phyloP scores from a whole-genome alignment of 2,329 filamentous ascomycete species.

The Coniochaeta hoffmannii region DNA sequence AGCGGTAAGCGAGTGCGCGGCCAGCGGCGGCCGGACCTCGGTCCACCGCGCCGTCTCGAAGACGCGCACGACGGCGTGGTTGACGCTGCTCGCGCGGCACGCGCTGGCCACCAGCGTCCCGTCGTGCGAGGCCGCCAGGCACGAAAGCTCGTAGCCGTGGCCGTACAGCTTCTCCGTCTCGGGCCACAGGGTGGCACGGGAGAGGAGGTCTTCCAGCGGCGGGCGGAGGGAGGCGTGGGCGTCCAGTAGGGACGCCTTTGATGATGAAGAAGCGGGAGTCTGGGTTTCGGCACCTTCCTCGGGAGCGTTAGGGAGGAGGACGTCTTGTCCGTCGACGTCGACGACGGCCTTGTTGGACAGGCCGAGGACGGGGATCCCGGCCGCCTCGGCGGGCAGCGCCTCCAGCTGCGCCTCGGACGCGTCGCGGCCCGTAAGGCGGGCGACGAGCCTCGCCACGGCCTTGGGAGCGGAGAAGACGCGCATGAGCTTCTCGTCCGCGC shows the following conservation, averaged over 20 bases:
- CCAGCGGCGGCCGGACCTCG: constrained; percentile 74
- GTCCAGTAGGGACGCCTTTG: constrained; percentile 52
- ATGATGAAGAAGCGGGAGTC: constrained; percentile 32
- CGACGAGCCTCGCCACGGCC: constrained; percentile 69
- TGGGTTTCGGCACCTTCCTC: constrained; percentile 18
- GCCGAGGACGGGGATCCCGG: constrained; percentile 89
- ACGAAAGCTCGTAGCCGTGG: constrained; percentile 94
- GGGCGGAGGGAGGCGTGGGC: constrained; percentile 54
- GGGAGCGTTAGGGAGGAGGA: too few species aligned
- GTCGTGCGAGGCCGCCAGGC: constrained; percentile 70
- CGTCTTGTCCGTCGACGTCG: constrained; percentile 35
- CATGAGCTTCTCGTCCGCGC: constrained; percentile 96
- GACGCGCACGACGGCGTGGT: constrained; percentile 88
- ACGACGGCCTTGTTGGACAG: constrained; percentile 92
- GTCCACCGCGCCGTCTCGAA: constrained; percentile 86
- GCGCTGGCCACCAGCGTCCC: constrained; percentile 77
- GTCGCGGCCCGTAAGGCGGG: constrained; percentile 57
- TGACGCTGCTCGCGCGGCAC: constrained; percentile 84
- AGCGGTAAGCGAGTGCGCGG: constrained; percentile 81
- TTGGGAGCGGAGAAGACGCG: constrained; percentile 89
- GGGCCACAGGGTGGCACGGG: constrained; percentile 88
- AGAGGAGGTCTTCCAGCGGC: constrained; percentile 82
- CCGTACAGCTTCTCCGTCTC: constrained; percentile 96
- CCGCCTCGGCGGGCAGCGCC: constrained; percentile 65
- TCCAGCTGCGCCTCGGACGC: constrained; percentile 23